Evolutionary conservation across 768 basidiomycete genomes (phyloP).

Genomic region (Amanita molliuscula): DNA sequence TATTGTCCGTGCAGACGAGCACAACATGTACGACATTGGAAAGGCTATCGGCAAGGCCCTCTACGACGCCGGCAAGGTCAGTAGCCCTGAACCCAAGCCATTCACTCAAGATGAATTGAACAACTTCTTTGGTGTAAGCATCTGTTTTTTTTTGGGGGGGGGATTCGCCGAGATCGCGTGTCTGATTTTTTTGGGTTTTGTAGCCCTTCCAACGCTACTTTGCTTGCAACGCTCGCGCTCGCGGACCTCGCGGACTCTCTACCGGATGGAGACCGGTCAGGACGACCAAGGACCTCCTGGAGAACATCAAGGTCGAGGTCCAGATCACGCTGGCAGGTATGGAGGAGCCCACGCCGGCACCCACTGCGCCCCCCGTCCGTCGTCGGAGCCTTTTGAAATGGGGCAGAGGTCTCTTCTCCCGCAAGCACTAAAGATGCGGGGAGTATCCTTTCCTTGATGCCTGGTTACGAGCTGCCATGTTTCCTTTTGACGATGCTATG

Average conservation of each 20-base stretch:
- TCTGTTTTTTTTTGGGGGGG: not conserved
- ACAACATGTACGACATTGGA: conserved; percentile 30
- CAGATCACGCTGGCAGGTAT: conserved; percentile 10
- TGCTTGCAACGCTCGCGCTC: conserved; percentile 30
- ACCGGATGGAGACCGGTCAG: conserved; percentile 38
- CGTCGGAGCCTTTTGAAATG: too few relatives aligned
- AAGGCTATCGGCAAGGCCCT: conserved; percentile 28
- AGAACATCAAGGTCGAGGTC: conserved; percentile 30
- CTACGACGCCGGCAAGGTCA: conserved; percentile 25
- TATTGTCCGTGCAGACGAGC: conserved; percentile 42
- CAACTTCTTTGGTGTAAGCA: conserved; percentile 26
- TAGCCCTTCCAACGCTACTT: conserved; percentile 13
- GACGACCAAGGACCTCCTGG: conserved; percentile 29
- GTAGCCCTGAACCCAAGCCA: conserved; percentile 27
- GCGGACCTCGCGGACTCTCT: conserved; percentile 22
- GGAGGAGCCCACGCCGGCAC: too few relatives aligned
- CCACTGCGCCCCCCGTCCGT: too few relatives aligned
- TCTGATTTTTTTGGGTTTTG: not conserved
- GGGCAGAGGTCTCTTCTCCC: too few relatives aligned
- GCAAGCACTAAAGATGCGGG: too few relatives aligned
- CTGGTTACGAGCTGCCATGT: too few relatives aligned
- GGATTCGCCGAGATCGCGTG: not conserved
- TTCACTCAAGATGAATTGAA: conserved; percentile 37
- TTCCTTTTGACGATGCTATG: too few relatives aligned
- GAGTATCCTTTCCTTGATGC: too few relatives aligned